phyloP scores from a whole-genome alignment of 208 protist genomes.

The Leishmania mexicana region DNA sequence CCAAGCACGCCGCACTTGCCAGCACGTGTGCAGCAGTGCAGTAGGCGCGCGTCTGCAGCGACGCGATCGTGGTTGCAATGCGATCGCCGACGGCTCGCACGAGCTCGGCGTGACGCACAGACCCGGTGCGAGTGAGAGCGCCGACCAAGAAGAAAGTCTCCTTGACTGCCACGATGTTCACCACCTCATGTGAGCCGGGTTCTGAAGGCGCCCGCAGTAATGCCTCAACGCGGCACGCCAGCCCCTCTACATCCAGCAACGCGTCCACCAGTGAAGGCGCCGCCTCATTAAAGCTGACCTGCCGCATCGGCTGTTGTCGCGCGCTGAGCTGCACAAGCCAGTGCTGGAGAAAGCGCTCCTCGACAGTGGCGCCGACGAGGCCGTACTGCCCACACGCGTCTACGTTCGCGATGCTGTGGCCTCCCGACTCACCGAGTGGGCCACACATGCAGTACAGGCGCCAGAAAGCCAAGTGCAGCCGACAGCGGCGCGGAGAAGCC shows the following conservation, averaged over 20 bases:
- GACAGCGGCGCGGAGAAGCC: constrained; percentile 22
- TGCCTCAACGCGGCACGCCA: constrained; percentile 33
- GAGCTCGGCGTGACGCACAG: constrained; percentile 18
- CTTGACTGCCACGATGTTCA: constrained; percentile 52
- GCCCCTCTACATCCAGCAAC: constrained; percentile 39
- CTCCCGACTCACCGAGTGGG: constrained; percentile 69
- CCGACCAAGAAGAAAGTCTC: constrained; percentile 75
- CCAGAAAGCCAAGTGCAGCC: constrained; percentile 47
- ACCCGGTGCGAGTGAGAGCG: constrained; percentile 40
- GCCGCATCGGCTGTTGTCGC: constrained; percentile 3
- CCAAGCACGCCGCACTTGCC: constrained; percentile 46
- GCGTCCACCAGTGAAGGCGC: constrained; percentile 32
- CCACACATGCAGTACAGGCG: constrained; percentile 74
- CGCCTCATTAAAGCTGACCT: neutral
- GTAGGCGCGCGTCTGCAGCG: constrained; percentile 59
- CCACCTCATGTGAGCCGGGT: neutral
- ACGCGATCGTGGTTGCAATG: constrained; percentile 40
- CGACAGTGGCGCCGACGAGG: constrained; percentile 45
- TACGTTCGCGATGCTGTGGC: constrained; percentile 39
- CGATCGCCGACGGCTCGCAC: constrained; percentile 27
- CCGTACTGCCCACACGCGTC: constrained; percentile 56
- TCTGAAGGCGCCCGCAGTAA: constrained; percentile 22
- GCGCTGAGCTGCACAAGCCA: constrained; percentile 24
- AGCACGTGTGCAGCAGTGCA: constrained; percentile 29
- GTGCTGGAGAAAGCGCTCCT: constrained; percentile 35